These are phyloP conservation scores for Albophoma yamanashiensis DNA, from an alignment of 2,329 filamentous ascomycete genomes.

Conservation along the genomic window DNA sequence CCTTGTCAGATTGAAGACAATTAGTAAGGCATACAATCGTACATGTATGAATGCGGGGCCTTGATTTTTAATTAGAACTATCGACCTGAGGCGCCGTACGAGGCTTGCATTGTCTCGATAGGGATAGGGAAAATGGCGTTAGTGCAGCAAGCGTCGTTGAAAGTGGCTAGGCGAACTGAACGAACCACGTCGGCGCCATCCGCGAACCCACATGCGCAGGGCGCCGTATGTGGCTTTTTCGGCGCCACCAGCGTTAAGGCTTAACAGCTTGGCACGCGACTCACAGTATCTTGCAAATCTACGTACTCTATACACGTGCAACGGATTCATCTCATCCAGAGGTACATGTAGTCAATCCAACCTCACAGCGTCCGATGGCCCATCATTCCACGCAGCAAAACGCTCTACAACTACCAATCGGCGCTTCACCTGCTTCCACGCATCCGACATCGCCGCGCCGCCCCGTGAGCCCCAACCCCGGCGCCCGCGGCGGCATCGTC, in stretches of 20 bases:
- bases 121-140: background rate
- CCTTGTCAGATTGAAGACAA: background rate
- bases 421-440: background rate
- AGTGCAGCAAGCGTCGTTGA: background rate
- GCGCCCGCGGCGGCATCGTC: constrained; percentile 41
- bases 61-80: too few relatives aligned
- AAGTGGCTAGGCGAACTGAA: background rate
- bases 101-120: too few relatives aligned
- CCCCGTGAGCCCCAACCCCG: constrained; percentile 9
- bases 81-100: background rate
- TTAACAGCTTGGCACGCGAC: background rate
- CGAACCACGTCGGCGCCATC: background rate
- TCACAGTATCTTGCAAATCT: too few relatives aligned
- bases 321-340: background rate
- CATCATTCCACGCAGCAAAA: background rate
- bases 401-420: background rate
- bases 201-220: background rate
- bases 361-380: background rate
- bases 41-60: too few relatives aligned
- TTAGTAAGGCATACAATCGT: background rate
- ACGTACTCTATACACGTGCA: too few relatives aligned
- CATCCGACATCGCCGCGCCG: background rate
- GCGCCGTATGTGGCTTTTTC: background rate
- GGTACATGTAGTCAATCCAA: background rate
- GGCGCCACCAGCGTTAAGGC: background rate